A percentile compares a stretch with the other conserved stretches of the same genome.
phyloP scores from a whole-genome alignment of 1,139 yeast species.

The Protomyces lactucae-debilis region DNA sequence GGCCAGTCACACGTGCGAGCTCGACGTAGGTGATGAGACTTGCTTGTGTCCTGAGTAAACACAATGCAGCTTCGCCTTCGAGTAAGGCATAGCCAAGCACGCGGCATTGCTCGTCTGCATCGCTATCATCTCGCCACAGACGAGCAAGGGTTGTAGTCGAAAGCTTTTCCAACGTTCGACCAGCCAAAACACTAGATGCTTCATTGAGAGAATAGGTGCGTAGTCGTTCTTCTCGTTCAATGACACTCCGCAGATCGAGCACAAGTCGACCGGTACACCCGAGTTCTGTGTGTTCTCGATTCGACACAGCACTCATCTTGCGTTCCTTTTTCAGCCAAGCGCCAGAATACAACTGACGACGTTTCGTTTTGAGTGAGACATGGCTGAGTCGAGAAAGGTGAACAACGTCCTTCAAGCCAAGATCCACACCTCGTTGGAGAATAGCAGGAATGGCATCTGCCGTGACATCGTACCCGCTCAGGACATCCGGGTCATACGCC shows the following conservation, averaged over 20 bases:
- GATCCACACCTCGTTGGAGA: conserved; percentile 8
- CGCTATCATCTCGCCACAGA: conserved; percentile 4
- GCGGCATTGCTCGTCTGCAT: conserved; percentile 1
- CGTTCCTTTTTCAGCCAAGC: conserved; percentile 24
- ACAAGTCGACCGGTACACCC: conserved; percentile 21
- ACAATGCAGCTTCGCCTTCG: conserved; percentile 7
- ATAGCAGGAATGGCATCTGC: conserved; percentile 22
- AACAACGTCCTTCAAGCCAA: conserved; percentile 15
- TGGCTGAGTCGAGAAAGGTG: conserved; percentile 11
- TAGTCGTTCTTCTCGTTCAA: conserved; percentile 24
- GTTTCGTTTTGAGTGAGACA: conserved; percentile 18
- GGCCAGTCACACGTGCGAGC: conserved; percentile 17
- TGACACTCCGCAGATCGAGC: conserved; percentile 13
- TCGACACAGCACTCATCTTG: conserved; percentile 20
- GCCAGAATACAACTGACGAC: conserved; percentile 18
- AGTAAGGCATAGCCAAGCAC: conserved; percentile 6
- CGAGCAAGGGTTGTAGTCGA: neutral
- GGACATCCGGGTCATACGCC: conserved; percentile 23
- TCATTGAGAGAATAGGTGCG: conserved; percentile 25
- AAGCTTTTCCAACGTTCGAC: conserved; percentile 9
- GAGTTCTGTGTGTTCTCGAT: conserved; percentile 22
- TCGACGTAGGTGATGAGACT: conserved; percentile 13
- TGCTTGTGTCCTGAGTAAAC: conserved; percentile 12
- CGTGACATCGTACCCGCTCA: conserved; percentile 20
- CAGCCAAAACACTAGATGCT: conserved; percentile 2